A percentile compares a stretch with the other conserved stretches of the same genome.
Evolutionary conservation across 768 basidiomycete genomes (phyloP).

Genomic region (Amanita exitialis): DNA sequence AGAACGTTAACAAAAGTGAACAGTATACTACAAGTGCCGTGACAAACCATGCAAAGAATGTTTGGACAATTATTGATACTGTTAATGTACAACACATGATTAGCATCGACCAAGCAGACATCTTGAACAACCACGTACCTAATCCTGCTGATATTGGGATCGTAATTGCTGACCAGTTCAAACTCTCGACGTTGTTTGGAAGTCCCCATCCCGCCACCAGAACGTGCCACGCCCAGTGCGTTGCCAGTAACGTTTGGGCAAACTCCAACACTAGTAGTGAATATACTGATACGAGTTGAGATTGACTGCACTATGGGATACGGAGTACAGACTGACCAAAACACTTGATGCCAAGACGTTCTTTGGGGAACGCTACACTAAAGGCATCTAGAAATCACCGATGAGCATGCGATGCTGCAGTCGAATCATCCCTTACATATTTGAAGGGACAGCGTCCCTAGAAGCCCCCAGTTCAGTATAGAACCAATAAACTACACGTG

Average conservation of each 20-base stretch:
- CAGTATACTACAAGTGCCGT: no score
- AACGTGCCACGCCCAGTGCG: conserved; percentile 4
- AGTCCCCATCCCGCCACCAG: conserved; percentile 1
- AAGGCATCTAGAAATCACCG: background rate
- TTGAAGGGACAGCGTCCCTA: conserved; percentile 2
- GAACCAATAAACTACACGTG: background rate
- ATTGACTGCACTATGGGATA: no score
- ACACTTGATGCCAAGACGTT: background rate
- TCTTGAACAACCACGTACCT: background rate
- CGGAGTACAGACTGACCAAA: background rate
- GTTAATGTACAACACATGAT: background rate
- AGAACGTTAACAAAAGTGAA: background rate
- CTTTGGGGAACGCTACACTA: conserved; percentile 3
- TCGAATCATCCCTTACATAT: background rate
- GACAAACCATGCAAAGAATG: conserved; percentile 7
- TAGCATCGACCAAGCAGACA: background rate
- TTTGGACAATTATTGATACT: conserved; percentile 5
- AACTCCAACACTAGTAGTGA: conserved; percentile 3
- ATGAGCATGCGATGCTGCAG: background rate
- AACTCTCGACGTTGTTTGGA: background rate
- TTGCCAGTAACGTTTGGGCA: conserved; percentile 1
- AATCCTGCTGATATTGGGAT: conserved; percentile 1
- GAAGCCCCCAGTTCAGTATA: background rate
- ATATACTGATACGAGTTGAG: background rate
- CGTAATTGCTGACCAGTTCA: conserved; percentile 2